phyloP scores from a whole-genome alignment of 129 eudicot species.

The Tagetes erecta region DNA sequence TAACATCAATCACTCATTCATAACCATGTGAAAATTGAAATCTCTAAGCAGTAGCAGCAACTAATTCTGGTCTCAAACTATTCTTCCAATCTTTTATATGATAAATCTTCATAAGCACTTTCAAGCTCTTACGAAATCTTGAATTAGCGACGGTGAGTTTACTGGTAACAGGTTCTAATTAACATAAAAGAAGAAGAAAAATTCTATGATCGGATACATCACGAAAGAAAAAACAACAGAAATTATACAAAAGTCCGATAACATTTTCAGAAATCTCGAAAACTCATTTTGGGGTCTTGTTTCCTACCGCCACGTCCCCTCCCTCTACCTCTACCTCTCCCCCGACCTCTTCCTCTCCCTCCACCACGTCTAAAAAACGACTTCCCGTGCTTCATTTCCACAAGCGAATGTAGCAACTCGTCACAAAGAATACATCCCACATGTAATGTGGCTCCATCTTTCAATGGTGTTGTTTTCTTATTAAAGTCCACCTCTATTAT shows the following conservation, averaged over 20 bases:
- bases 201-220: constrained; percentile 8
- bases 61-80: background rate
- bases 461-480: constrained; percentile 79
- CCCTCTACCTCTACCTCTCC: constrained; percentile 37
- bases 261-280: constrained; percentile 58
- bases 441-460: constrained; percentile 71
- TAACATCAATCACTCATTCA: background rate
- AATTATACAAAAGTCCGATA: background rate
- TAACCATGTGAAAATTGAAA: background rate
- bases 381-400: constrained; percentile 83
- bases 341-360: constrained; percentile 50
- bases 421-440: constrained; percentile 85
- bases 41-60: background rate
- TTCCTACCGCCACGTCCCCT: constrained; percentile 51
- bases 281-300: constrained; percentile 84
- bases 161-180: no score
- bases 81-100: background rate
- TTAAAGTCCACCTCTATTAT: constrained; percentile 81
- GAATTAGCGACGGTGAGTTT: background rate
- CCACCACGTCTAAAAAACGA: constrained; percentile 61
- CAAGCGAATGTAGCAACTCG: constrained; percentile 76
- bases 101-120: background rate
- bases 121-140: background rate
- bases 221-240: background rate
- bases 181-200: no score